These are phyloP conservation scores for Aspergillus nomiae DNA, from an alignment of 2,329 filamentous ascomycete species.

Conservation along the genomic window DNA sequence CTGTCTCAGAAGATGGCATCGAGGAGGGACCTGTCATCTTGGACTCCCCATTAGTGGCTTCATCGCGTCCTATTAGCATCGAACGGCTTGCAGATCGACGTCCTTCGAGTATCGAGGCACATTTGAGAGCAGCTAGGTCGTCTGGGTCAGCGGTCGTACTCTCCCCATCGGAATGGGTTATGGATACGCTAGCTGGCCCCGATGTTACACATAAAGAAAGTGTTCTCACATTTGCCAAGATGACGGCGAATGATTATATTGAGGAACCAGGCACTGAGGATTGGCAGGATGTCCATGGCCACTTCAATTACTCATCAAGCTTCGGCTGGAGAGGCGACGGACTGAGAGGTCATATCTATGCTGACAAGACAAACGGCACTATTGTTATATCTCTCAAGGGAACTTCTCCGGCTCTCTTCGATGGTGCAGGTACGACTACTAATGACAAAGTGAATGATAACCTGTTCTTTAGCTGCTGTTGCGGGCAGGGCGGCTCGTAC, in stretches of 20 bases:
- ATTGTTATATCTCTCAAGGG: slow-evolving; percentile 92
- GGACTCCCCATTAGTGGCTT: slow-evolving; percentile 59
- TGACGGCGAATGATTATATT: slow-evolving; percentile 89
- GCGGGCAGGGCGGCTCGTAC: slow-evolving; percentile 86
- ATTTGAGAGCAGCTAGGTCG: slow-evolving; percentile 72
- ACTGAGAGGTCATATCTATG: slow-evolving; percentile 87
- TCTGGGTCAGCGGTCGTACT: slow-evolving; percentile 69
- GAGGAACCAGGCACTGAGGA: slow-evolving; percentile 69
- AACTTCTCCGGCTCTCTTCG: slow-evolving; percentile 85
- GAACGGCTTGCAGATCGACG: slow-evolving; percentile 79
- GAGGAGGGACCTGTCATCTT: slow-evolving; percentile 47
- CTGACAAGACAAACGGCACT: slow-evolving; percentile 81
- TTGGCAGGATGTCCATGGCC: slow-evolving; percentile 78
- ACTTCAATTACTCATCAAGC: slow-evolving; percentile 82
- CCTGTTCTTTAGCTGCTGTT: slow-evolving; percentile 96
- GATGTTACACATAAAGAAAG: slow-evolving; percentile 85
- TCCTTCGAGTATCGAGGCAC: slow-evolving; percentile 72
- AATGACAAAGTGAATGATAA: slow-evolving; percentile 99
- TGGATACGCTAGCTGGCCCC: slow-evolving; percentile 76
- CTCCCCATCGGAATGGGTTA: slow-evolving; percentile 75
- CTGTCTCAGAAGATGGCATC: slow-evolving; percentile 42
- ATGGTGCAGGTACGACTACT: slow-evolving; percentile 94
- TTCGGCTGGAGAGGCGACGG: slow-evolving; percentile 94
- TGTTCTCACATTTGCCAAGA: slow-evolving; percentile 78
- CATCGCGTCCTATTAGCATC: slow-evolving; percentile 69